Percentiles rank a stretch among this genome's conserved stretches.
phyloP scores from a whole-genome alignment of 2,329 filamentous ascomycete species.

The Nemania serpens region DNA sequence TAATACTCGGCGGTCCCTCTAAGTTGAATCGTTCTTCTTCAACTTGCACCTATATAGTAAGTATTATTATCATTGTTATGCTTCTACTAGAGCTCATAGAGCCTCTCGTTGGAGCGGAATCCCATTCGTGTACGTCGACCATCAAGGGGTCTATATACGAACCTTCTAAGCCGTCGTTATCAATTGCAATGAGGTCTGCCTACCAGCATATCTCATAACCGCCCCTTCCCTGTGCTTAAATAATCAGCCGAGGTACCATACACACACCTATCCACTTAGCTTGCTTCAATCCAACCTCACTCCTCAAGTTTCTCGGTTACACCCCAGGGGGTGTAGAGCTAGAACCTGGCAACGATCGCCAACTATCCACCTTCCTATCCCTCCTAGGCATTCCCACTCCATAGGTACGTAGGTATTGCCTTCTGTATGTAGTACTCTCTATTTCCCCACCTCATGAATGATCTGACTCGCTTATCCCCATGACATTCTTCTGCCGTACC shows the following conservation, averaged over 20 bases:
- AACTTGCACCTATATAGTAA: not conserved
- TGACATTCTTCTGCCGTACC: constrained; percentile 19
- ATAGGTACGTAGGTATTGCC: not conserved
- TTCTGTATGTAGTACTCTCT: not conserved
- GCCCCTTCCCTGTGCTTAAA: not conserved
- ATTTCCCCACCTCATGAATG: not conserved
- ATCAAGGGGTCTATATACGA: not conserved
- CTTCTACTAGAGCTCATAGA: not conserved
- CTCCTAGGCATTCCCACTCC: not conserved
- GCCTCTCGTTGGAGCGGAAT: not conserved
- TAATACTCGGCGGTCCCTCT: not conserved
- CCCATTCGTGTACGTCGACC: not conserved
- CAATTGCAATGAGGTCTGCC: not conserved
- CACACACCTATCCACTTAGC: not conserved
- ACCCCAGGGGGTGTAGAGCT: not conserved
- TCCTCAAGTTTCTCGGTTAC: not conserved
- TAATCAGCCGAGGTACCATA: not conserved
- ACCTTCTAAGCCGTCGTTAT: not conserved
- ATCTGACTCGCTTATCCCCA: constrained; percentile 18
- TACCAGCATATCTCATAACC: constrained; percentile 3
- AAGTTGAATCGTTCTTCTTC: not conserved
- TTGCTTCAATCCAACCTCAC: not conserved
- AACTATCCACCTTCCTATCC: not conserved
- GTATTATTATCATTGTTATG: not conserved
- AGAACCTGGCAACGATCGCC: not conserved